These are phyloP conservation scores for Diaporthe caulivora DNA, from an alignment of 2,329 filamentous ascomycete genomes.

Conservation along the genomic window DNA sequence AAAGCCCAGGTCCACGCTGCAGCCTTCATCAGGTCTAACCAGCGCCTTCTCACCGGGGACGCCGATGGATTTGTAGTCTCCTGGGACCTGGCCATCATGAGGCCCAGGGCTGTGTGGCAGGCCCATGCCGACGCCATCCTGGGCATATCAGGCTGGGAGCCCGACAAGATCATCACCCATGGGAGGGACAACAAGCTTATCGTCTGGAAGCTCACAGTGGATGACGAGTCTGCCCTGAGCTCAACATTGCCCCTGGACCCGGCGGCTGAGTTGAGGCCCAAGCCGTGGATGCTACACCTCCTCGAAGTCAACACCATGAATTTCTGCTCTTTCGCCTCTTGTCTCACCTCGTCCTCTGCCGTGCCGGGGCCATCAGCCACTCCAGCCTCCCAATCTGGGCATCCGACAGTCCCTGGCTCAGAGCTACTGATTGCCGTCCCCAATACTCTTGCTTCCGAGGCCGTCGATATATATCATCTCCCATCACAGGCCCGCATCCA, in stretches of 20 bases:
- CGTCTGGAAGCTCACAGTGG: slow-evolving; percentile 80
- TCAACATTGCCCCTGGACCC: slow-evolving; percentile 78
- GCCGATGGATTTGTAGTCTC: slow-evolving; percentile 89
- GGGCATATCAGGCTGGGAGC: slow-evolving; percentile 77
- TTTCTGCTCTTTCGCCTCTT: slow-evolving; percentile 86
- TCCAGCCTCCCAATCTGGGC: slow-evolving; percentile 36
- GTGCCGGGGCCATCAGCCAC: slow-evolving; percentile 31
- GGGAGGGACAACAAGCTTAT: slow-evolving; percentile 89
- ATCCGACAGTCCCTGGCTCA: slow-evolving; percentile 40
- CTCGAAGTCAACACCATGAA: slow-evolving; percentile 93
- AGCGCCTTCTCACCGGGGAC: slow-evolving; percentile 86
- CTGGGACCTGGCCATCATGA: slow-evolving; percentile 87
- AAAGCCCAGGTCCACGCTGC: slow-evolving; percentile 82
- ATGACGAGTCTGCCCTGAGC: slow-evolving; percentile 75
- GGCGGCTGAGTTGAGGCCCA: slow-evolving; percentile 59
- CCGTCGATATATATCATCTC: slow-evolving; percentile 86
- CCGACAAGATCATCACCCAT: slow-evolving; percentile 88
- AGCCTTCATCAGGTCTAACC: slow-evolving; percentile 78
- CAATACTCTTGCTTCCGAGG: slow-evolving; percentile 79
- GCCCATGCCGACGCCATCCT: slow-evolving; percentile 85
- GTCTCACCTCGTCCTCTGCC: slow-evolving; percentile 53
- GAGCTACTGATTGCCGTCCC: slow-evolving; percentile 82
- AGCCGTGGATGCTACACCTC: slow-evolving; percentile 88
- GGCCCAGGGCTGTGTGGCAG: slow-evolving; percentile 86
- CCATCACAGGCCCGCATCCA: slow-evolving; percentile 80